Evolutionary conservation across 2,329 filamentous ascomycete genomes (phyloP).

Genomic region (Coleophoma eucalyptorum): DNA sequence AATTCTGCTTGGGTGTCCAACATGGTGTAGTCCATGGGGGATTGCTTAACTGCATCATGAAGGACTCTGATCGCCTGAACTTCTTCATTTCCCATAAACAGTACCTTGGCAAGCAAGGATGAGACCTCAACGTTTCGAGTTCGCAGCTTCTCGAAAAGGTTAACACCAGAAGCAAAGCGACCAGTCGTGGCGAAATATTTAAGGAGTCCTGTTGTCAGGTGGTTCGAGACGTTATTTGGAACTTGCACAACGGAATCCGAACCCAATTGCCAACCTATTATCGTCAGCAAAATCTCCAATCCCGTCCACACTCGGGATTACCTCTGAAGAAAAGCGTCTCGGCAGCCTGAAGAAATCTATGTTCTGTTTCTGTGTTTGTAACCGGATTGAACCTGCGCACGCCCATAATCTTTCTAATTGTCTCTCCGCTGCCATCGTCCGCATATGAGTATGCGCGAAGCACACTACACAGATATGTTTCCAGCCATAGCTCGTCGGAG

Average conservation of each 20-base stretch:
- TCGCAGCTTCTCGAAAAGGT: conserved; percentile 93
- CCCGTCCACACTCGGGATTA: conserved; percentile 29
- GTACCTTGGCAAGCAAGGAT: conserved; percentile 83
- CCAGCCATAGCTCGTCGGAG: conserved; percentile 91
- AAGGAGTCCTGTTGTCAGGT: conserved; percentile 87
- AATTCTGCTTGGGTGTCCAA: conserved; percentile 94
- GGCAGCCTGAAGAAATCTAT: conserved; percentile 90
- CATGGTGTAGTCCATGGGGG: conserved; percentile 97
- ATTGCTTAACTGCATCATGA: conserved; percentile 82
- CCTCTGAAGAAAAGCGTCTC: conserved; percentile 94
- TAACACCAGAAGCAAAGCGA: conserved; percentile 91
- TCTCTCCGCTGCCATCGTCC: conserved; percentile 89
- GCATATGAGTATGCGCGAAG: conserved; percentile 94
- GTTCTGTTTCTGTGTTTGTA: conserved; percentile 96
- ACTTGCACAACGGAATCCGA: conserved; percentile 97
- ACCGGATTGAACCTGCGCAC: conserved; percentile 96
- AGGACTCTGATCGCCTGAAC: conserved; percentile 90
- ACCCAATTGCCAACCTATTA: conserved; percentile 82
- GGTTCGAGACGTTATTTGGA: conserved; percentile 93
- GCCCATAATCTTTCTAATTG: conserved; percentile 96
- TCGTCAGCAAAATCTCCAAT: conserved; percentile 10
- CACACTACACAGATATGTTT: conserved; percentile 95
- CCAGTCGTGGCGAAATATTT: conserved; percentile 96
- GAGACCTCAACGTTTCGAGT: conserved; percentile 90
- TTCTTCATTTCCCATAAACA: conserved; percentile 94